Conservation (phyloP, 1,139 yeast species). For the Hansenula lynferdii region DNA sequence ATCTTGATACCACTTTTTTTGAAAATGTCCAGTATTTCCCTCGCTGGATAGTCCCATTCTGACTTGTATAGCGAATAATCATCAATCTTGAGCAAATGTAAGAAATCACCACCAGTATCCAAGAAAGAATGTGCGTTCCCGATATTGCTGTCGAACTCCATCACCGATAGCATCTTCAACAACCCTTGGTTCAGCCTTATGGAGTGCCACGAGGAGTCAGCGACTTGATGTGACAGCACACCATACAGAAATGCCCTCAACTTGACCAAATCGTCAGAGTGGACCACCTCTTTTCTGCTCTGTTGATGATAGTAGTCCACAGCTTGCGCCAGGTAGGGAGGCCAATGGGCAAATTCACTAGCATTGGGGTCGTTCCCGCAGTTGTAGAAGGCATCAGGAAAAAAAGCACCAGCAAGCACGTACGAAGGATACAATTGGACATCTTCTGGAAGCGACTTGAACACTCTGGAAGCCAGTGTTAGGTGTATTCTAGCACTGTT, state of each 20-base stretch:
- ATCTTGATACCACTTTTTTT: conserved; percentile 27
- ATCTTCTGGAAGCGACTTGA: conserved; percentile 11
- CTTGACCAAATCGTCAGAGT: conserved; percentile 18
- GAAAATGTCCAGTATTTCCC: conserved; percentile 33
- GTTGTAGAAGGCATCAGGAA: conserved; percentile 58
- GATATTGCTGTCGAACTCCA: conserved; percentile 45
- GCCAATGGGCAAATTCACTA: conserved; percentile 64
- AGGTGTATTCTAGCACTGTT: conserved; percentile 37
- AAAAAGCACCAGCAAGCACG: conserved; percentile 49
- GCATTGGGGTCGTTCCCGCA: conserved; percentile 39
- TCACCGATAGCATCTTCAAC: conserved; percentile 37
- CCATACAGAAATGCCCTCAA: conserved; percentile 52
- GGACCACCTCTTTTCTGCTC: conserved; percentile 14
- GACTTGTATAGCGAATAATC: conserved; percentile 2
- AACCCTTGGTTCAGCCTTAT: conserved; percentile 47
- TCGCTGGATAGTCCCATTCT: conserved; percentile 40
- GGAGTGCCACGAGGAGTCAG: conserved; percentile 64
- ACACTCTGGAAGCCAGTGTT: conserved; percentile 33
- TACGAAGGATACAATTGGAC: conserved; percentile 18
- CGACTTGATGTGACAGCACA: conserved; percentile 49
- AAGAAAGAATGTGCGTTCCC: conserved; percentile 43
- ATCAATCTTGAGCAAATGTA: conserved; percentile 33
- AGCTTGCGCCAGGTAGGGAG: conserved; percentile 46
- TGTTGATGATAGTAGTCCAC: conserved; percentile 33
- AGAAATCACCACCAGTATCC: conserved; percentile 57